A percentile compares a stretch with the other conserved stretches of the same genome.
Evolutionary conservation across 208 protist genomes (phyloP).

Genomic region (Wallacemonas rigidus): DNA sequence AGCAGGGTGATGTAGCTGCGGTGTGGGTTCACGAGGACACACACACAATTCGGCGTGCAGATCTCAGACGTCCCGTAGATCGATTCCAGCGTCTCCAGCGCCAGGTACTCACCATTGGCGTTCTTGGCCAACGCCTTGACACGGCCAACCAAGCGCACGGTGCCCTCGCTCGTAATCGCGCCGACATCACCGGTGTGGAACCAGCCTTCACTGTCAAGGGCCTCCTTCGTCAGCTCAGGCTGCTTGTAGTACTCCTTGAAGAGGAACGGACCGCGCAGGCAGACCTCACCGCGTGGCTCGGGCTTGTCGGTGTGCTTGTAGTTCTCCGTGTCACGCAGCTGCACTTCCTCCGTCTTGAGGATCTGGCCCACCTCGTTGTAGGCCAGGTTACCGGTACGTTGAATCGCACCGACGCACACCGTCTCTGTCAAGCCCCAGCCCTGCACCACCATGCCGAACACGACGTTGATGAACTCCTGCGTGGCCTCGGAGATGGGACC

Average conservation of each 20-base stretch:
- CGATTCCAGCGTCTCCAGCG: slow-evolving; percentile 80
- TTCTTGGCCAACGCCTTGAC: slow-evolving; percentile 93
- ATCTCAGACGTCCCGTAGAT: slow-evolving; percentile 70
- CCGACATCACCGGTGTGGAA: slow-evolving; percentile 91
- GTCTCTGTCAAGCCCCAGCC: slow-evolving; percentile 92
- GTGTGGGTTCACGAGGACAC: slow-evolving; percentile 77
- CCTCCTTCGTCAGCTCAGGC: slow-evolving; percentile 78
- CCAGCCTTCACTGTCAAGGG: slow-evolving; percentile 76
- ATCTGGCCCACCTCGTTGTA: slow-evolving; percentile 74
- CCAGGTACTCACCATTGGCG: slow-evolving; percentile 91
- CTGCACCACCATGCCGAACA: slow-evolving; percentile 82
- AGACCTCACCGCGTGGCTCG: slow-evolving; percentile 77
- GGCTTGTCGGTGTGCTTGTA: slow-evolving; percentile 79
- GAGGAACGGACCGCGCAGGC: slow-evolving; percentile 69
- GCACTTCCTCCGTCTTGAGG: slow-evolving; percentile 80
- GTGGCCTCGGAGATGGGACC: slow-evolving; percentile 70
- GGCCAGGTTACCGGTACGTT: slow-evolving; percentile 61
- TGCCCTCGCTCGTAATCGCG: slow-evolving; percentile 51
- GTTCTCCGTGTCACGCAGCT: slow-evolving; percentile 87
- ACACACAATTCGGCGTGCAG: slow-evolving; percentile 57
- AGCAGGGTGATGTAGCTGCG: slow-evolving; percentile 68
- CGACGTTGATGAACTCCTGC: slow-evolving; percentile 85
- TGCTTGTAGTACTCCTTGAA: slow-evolving; percentile 92
- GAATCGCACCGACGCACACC: slow-evolving; percentile 56
- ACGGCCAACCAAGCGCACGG: slow-evolving; percentile 79